Evolutionary conservation across 2,329 filamentous ascomycete genomes (phyloP), one percentile per base, ranked within the genome.

Genomic region (Colletotrichum eleusines): DNA sequence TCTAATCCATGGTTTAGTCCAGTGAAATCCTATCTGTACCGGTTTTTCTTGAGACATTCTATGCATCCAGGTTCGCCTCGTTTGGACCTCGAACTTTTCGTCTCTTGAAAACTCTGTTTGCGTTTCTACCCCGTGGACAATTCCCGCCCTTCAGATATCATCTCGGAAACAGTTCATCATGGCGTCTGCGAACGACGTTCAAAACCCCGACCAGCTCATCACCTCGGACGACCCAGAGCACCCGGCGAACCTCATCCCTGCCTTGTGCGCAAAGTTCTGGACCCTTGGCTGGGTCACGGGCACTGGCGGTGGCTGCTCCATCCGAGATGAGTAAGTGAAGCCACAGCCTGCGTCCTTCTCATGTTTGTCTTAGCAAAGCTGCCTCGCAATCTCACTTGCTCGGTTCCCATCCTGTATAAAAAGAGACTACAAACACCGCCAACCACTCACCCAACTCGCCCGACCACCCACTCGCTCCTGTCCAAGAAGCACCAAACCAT

Each of bases 181-280:
- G 70, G 66, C 67, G 23, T 65, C 68, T 42, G 42, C 42, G 14
- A 38, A 12, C 58, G 51, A 68, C 12, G 59, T 68, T 26, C 48
- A 58, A n/a, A 69, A 68, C 72, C 74, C 73, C 75, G 85, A 90
- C 78, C 82, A 87, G 74, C 86, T 91, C 73, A 83, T 92, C 79
- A 82, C 81, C 48, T 92, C 90, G 14, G 78, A 83, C 38, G 90
- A 98, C 79, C 91, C 92, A 6, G 85, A 94, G 72, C 96, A 99
- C 82, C 96, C 96, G 28, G 95, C 96, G 75, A 99, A 99, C 83
- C 88, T 97, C 76, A 98, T 98, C 75, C 96, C 95, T 73, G 91
- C 93, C 58, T 88, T 99, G 59, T 99, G 96, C 84, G 92, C 92
- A 78, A 96, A 95, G 80, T 99, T 99, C 84, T 99, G 97, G 89